Conservation (phyloP, 345 rosid genomes). For the Lepidium aucheri region DNA sequence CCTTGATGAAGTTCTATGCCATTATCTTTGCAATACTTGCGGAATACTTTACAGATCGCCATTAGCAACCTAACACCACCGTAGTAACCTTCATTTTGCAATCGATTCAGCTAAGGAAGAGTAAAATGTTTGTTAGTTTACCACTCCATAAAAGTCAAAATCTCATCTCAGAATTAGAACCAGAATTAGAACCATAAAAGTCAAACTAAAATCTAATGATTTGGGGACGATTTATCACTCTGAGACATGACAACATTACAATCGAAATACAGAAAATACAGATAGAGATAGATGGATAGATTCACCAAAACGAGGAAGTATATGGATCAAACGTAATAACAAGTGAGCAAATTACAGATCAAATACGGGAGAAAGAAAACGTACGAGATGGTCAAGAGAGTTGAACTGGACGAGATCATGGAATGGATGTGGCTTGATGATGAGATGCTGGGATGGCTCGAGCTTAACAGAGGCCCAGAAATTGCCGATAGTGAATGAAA, state of each 20-base stretch:
- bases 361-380: background rate
- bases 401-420: conserved; percentile 74
- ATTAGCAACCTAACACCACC: conserved; percentile 89
- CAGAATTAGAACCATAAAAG: no score
- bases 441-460: conserved; percentile 54
- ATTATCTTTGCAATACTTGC: conserved; percentile 47
- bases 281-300: no score
- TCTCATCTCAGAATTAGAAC: no score
- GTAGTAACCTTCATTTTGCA: conserved; percentile 83
- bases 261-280: background rate
- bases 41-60: conserved; percentile 78
- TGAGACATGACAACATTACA: background rate
- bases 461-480: conserved; percentile 71
- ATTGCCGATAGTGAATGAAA: conserved; percentile 54
- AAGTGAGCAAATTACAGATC: background rate
- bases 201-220: background rate
- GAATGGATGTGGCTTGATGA: conserved; percentile 64
- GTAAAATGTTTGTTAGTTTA: background rate
- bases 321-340: background rate
- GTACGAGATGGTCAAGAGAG: conserved; percentile 63
- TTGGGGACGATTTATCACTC: background rate
- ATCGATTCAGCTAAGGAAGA: conserved; percentile 44
- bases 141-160: background rate
- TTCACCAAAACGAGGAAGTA: no score
- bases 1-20: conserved; percentile 37